Base-by-base conservation (phyloP, 169 alveolate genomes). In the Plasmodium chabaudi region DNA sequence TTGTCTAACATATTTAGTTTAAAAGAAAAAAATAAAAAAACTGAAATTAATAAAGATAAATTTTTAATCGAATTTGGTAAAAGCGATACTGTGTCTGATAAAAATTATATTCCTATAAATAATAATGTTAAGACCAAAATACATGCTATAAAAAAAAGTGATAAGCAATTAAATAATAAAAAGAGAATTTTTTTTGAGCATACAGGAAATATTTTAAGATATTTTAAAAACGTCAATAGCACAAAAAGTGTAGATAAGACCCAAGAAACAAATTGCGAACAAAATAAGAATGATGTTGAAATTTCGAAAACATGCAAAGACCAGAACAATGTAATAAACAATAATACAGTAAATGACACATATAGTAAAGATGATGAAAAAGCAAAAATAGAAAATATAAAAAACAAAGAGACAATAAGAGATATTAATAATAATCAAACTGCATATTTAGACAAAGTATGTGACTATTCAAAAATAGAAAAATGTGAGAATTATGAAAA, bases 171-270 rank as follows among this genome's bases (percentile, higher is more conserved):
- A 67, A 65, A 23, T 17, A 19, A 10, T 9, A 56, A 82, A 67
- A 82, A 82, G 57, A 10, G 90, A 60, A 34, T 67, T 27, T 82
- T 82, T 82, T 82, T 82, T 46, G 90, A 82, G 17, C 51, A 82
- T 34, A 21, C 84, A 25, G 49, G 53, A 25, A 82, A 15, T 21
- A 82, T 82, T 55, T 82, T 82, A 70, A 42, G 65, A 9, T 67
- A 53, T 53, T 65, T 82, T 55, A 65, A 56, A 65, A 67, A 82
- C 60, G 57, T 65, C 17, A 9, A 51, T 23, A 19, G 13, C 17
- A 59, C 19, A 34, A 63, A 63, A 12, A 13, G 25, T 47, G 53
- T 44, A 15, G 68, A 39, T 49, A 64, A 64, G 44, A 19, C 10
- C 23, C 23, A 17, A 59, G 19, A 61, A 34, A 2, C 42, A 34